A percentile compares a stretch with the other conserved stretches of the same genome.
Conservation (phyloP, 2,329 filamentous ascomycete species). For the Epichloe bromicola region DNA sequence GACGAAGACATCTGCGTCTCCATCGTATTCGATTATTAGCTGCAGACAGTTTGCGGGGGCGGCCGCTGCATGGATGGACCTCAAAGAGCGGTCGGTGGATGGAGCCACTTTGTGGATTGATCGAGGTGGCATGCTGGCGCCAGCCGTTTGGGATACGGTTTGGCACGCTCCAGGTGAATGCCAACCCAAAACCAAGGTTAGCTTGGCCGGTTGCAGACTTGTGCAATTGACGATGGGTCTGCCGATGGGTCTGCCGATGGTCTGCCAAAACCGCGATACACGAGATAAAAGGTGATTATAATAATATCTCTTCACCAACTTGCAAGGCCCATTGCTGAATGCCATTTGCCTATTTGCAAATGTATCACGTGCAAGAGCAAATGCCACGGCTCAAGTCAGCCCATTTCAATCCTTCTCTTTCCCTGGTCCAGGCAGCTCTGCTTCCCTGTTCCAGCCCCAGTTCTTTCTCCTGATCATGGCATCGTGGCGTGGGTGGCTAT, state of each 20-base stretch:
- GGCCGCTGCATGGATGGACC: background rate
- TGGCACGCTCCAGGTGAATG: background rate
- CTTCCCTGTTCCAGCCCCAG: slow-evolving; percentile 3
- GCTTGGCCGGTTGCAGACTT: slow-evolving; percentile 1
- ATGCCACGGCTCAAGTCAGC: too few relatives aligned
- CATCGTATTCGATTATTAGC: background rate
- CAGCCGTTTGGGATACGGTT: too few relatives aligned
- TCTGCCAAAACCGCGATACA: too few relatives aligned
- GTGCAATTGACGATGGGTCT: background rate
- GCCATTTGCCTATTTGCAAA: too few relatives aligned
- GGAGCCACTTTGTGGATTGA: too few relatives aligned
- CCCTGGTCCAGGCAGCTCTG: background rate
- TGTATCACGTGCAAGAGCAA: too few relatives aligned
- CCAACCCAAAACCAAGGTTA: background rate
- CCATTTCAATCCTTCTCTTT: too few relatives aligned
- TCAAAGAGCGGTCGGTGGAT: background rate
- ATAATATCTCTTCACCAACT: too few relatives aligned
- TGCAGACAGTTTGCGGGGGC: background rate
- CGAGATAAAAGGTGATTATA: too few relatives aligned
- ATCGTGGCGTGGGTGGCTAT: background rate
- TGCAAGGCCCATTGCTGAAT: too few relatives aligned
- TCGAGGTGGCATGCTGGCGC: too few relatives aligned
- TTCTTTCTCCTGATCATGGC: background rate
- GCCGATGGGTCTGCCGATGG: background rate
- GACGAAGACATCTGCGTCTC: too few relatives aligned